These are phyloP conservation scores for Mortierella sp. DNA, from an alignment of 371 early-diverging fungal species.

Conservation along the genomic window DNA sequence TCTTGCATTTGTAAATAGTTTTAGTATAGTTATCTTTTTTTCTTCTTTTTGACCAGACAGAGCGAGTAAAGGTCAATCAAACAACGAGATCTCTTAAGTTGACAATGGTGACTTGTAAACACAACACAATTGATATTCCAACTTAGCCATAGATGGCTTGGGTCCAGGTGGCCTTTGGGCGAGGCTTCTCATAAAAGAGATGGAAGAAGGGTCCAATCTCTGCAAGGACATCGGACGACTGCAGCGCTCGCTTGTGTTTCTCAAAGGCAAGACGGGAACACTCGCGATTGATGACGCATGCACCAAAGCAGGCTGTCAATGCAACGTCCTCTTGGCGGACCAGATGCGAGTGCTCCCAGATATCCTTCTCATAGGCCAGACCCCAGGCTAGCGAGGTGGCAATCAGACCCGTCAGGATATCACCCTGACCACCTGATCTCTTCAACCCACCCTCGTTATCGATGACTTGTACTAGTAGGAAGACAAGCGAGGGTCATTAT, in stretches of 20 bases:
- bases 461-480: conserved; percentile 64
- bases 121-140: neutral
- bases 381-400: conserved; percentile 94
- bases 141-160: conserved; percentile 32
- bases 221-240: conserved; percentile 81
- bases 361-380: conserved; percentile 68
- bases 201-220: conserved; percentile 76
- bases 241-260: conserved; percentile 78
- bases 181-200: conserved; percentile 26
- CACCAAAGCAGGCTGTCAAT: conserved; percentile 81
- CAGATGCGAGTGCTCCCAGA: conserved; percentile 67
- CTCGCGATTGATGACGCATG: conserved; percentile 74
- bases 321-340: conserved; percentile 59
- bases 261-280: conserved; percentile 78
- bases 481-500: neutral
- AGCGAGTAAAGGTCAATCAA: conserved; percentile 5
- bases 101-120: neutral
- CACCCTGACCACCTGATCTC: conserved; percentile 99
- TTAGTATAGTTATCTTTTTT: neutral
- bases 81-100: neutral
- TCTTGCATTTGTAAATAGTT: neutral
- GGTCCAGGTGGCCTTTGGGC: conserved; percentile 25
- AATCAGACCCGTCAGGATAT: conserved; percentile 92
- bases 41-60: neutral
- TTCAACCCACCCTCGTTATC: conserved; percentile 76